These are phyloP conservation scores for Penstemon newberryi DNA, from an alignment of 257 asterid species.

Conservation along the genomic window DNA sequence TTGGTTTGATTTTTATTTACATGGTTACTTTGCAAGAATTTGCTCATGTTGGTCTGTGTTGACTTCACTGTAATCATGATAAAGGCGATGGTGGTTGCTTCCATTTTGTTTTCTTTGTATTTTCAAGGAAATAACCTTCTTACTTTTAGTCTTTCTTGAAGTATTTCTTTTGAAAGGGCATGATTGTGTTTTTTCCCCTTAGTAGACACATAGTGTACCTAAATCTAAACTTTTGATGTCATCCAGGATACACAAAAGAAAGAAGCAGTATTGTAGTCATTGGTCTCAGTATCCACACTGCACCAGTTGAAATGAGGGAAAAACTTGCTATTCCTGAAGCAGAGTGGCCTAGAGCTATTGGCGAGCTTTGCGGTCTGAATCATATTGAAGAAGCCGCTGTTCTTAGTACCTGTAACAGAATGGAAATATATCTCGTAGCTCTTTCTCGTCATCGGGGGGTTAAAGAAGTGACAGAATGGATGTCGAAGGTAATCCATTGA, in stretches of 20 bases:
- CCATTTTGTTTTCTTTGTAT: background rate
- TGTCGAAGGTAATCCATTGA: slow-evolving; percentile 70
- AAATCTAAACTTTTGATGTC: slow-evolving; percentile 1
- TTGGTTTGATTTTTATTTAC: no score
- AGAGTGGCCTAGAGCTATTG: slow-evolving; percentile 90
- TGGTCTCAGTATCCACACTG: slow-evolving; percentile 80
- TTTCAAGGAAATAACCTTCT: no score
- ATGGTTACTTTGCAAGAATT: no score
- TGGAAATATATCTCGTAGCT: slow-evolving; percentile 92
- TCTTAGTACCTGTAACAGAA: slow-evolving; percentile 92
- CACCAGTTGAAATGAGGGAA: slow-evolving; percentile 93
- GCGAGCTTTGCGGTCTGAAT: slow-evolving; percentile 76
- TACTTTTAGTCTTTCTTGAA: no score
- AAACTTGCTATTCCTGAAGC: slow-evolving; percentile 95
- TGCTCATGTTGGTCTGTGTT: no score
- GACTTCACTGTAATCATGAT: no score
- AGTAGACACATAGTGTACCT: slow-evolving; percentile 2
- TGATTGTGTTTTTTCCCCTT: background rate
- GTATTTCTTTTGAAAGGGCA: background rate
- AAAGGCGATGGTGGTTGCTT: no score
- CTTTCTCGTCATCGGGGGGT: slow-evolving; percentile 94
- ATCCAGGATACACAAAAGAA: slow-evolving; percentile 83
- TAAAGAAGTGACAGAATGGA: slow-evolving; percentile 97
- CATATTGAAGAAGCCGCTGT: slow-evolving; percentile 98
- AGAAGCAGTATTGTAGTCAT: slow-evolving; percentile 86